phyloP scores from a whole-genome alignment of 176 grass and related monocot genomes.

The Hyparrhenia diplandra region DNA sequence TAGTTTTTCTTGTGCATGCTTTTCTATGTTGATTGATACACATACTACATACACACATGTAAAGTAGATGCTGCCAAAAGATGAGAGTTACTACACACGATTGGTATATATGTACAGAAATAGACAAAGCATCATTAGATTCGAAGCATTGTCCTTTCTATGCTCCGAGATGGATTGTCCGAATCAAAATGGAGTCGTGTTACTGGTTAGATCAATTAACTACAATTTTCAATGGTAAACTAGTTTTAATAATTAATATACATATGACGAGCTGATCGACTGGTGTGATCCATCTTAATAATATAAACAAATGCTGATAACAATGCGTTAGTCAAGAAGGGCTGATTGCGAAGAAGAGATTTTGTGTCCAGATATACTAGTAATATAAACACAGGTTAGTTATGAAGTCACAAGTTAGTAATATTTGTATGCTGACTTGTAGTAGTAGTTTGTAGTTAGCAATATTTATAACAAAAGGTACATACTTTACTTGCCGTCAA shows the following conservation, averaged over 20 bases:
- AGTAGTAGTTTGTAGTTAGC: too few relatives aligned
- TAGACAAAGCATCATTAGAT: background rate
- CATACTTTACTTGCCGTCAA: too few relatives aligned
- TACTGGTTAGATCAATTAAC: too few relatives aligned
- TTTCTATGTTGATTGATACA: background rate
- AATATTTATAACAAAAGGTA: background rate
- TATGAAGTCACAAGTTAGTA: background rate
- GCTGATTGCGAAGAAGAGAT: background rate
- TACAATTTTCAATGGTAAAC: too few relatives aligned
- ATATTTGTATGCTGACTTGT: too few relatives aligned
- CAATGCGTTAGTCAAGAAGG: background rate
- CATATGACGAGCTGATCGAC: background rate
- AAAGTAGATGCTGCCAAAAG: background rate
- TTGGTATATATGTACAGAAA: conserved; percentile 7
- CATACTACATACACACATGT: background rate
- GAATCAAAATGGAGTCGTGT: background rate
- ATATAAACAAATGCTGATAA: background rate
- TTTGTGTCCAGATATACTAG: background rate
- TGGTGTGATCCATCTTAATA: background rate
- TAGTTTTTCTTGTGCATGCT: background rate
- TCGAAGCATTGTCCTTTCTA: background rate
- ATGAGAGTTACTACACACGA: background rate
- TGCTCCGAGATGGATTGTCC: background rate
- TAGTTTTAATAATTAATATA: background rate
- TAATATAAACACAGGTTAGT: background rate